Conservation (phyloP, 139 green algal genomes). For the Pleodorina starrii region DNA sequence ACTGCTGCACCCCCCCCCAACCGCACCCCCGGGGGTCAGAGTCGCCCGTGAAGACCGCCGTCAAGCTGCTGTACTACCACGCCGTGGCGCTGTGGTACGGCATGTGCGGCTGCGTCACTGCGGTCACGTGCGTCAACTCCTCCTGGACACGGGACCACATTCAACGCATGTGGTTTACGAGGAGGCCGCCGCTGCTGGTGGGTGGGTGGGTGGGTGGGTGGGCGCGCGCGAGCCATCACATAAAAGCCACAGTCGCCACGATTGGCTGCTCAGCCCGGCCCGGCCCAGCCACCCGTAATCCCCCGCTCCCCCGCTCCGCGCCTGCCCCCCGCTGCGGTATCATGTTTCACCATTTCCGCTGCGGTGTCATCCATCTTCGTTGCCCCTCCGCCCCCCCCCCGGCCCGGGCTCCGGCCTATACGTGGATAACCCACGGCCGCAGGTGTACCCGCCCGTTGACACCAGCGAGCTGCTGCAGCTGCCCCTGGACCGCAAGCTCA, state of each 20-base stretch:
- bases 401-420: too few species aligned
- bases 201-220: background rate
- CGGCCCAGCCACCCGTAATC: too few species aligned
- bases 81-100: constrained; percentile 85
- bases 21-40: background rate
- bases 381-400: too few species aligned
- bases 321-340: too few species aligned
- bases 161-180: constrained; percentile 80
- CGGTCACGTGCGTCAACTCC: constrained; percentile 93
- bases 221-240: too few species aligned
- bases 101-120: constrained; percentile 59
- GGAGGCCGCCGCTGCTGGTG: constrained; percentile 45
- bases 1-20: too few species aligned
- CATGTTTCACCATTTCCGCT: too few species aligned
- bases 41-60: constrained; percentile 55
- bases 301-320: too few species aligned
- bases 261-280: too few species aligned
- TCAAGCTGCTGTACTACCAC: constrained; percentile 94
- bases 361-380: too few species aligned
- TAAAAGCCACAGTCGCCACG: too few species aligned
- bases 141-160: constrained; percentile 96
- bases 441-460: constrained; percentile 94
- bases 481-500: constrained; percentile 85
- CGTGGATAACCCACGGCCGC: too few species aligned
- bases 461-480: constrained; percentile 80